A percentile compares a stretch with the other conserved stretches of the same genome.
phyloP scores from a whole-genome alignment of 768 basidiomycete genomes.

The Phaffia tasmanica region DNA sequence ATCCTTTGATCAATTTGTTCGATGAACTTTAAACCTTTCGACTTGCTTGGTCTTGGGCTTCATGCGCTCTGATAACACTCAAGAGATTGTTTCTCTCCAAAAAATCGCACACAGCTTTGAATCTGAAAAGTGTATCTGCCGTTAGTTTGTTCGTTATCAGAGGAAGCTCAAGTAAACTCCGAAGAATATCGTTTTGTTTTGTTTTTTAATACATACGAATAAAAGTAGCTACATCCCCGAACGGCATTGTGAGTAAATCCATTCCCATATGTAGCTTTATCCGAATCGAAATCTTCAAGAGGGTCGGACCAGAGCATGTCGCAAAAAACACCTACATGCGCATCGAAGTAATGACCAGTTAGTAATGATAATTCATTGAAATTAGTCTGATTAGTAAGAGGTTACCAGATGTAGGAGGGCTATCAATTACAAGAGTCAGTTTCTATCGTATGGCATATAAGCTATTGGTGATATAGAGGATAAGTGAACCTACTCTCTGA shows the following conservation, averaged over 20 bases:
- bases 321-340: conserved; percentile 57
- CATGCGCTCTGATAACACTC: conserved; percentile 93
- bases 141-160: neutral
- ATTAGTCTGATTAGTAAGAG: too few species aligned
- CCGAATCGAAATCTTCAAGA: conserved; percentile 89
- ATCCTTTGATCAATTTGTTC: too few species aligned
- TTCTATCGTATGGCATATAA: neutral
- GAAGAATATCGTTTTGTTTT: neutral
- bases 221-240: conserved; percentile 95
- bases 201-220: conserved; percentile 52
- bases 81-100: conserved; percentile 91
- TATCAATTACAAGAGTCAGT: conserved; percentile 65
- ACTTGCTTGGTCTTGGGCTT: conserved; percentile 65
- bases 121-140: conserved; percentile 45
- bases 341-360: too few species aligned
- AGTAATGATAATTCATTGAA: too few species aligned
- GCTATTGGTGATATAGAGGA: neutral
- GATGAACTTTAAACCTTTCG: too few species aligned
- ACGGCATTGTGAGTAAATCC: conserved; percentile 93
- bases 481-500: conserved; percentile 53
- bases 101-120: conserved; percentile 94
- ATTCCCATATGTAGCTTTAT: conserved; percentile 61
- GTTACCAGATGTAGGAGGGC: conserved; percentile 76
- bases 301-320: conserved; percentile 99
- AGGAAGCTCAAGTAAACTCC: neutral